Evolutionary conservation across 345 rosid genomes (phyloP), one percentile per base, ranked within the genome.

Genomic region (Eucalyptus curtisii): DNA sequence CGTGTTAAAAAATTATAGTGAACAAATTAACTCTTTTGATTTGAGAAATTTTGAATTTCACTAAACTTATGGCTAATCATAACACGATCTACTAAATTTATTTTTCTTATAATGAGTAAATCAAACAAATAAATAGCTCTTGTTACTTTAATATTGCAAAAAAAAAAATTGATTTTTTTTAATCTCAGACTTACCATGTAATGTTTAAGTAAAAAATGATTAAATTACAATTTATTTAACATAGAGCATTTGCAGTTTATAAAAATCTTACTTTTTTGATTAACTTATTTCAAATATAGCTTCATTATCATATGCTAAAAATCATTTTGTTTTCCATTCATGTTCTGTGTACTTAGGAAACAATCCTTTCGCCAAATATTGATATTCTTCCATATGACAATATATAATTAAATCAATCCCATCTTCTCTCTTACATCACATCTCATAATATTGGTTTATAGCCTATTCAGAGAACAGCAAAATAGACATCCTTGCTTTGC

Each of bases 371-470:
- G 80, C 44, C 22, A 33, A 33, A 33, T 17, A 5, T 31, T 4
- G 20, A 68, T 5, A 17, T 68, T 17, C 80, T 68, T 68, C 42
- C 12, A 17, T 86, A 97, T 96, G 76, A 96, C 40, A 37, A 37
- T 37, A 37, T 37, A 37, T 37, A 37, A 37, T 37, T 37, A 37
- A 37, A 37, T 37, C 4, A 37, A 37, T 37, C 40, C 40, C 40
- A 37, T 37, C 40, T 37, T 37, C 3, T 37, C 40, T 37, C 40
- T 37, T 37, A 37, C 40, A 37, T 37, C 40, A 37, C 40, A 37
- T 37, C 3, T 37, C 40, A 37, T 37, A 37, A 3, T 37, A 37
- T 37, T 37, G 40, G 40, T 37, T 37, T 37, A 37, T 37, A 3
- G 40, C 40, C 40, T 37, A 37, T 37, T 37, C 4, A 37, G 40